These are phyloP conservation scores for Penicillium manginii DNA, from an alignment of 495 filamentous ascomycete species.

Conservation along the genomic window DNA sequence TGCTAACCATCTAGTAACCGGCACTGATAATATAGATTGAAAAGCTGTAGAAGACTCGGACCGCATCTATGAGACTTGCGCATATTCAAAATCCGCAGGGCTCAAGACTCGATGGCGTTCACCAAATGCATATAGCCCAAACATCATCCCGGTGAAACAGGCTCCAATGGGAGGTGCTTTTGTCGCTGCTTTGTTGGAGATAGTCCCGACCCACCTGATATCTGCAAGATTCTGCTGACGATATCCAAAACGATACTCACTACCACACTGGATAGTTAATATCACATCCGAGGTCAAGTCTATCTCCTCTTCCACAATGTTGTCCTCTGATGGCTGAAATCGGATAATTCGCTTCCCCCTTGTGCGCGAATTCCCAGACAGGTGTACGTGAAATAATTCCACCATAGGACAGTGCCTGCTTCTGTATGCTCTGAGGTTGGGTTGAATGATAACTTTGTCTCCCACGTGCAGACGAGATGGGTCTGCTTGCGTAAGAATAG, in stretches of 20 bases:
- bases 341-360: slow-evolving; percentile 26
- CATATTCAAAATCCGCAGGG: slow-evolving; percentile 49
- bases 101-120: slow-evolving; percentile 40
- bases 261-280: slow-evolving; percentile 34
- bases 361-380: slow-evolving; percentile 37
- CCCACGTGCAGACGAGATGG: slow-evolving; percentile 37
- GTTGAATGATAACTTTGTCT: slow-evolving; percentile 36
- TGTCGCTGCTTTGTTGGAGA: slow-evolving; percentile 32
- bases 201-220: slow-evolving; percentile 30
- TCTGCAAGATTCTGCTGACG: slow-evolving; percentile 19
- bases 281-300: slow-evolving; percentile 15
- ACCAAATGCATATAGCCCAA: slow-evolving; percentile 50
- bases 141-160: slow-evolving; percentile 47
- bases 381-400: slow-evolving; percentile 46
- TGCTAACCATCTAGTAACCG: no score
- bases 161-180: slow-evolving; percentile 39
- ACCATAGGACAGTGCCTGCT: slow-evolving; percentile 45
- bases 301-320: slow-evolving; percentile 17
- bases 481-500: slow-evolving; percentile 50
- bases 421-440: slow-evolving; percentile 35
- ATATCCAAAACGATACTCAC: slow-evolving; percentile 35
- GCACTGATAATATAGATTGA: no score
- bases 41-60: no score
- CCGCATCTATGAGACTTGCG: slow-evolving; percentile 20
- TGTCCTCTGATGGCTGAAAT: slow-evolving; percentile 24